Conservation (phyloP, 495 filamentous ascomycete species). For the Talaromyces wortmannii region DNA sequence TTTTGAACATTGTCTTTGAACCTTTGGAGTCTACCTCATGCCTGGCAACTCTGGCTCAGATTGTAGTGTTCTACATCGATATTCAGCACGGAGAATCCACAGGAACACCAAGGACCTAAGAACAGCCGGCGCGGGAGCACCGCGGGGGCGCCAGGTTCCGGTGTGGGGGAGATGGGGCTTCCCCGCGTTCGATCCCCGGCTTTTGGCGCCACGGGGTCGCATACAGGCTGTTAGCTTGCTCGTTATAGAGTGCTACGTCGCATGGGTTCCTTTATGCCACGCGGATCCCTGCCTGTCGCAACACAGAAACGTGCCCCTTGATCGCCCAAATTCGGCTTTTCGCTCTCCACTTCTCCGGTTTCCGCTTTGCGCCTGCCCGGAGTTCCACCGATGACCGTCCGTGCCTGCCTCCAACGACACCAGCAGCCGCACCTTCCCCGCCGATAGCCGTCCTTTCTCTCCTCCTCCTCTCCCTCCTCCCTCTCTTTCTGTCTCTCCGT, state of each 20-base stretch:
- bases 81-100: too few species aligned
- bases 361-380: not conserved
- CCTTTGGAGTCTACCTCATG: too few species aligned
- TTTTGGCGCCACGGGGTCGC: not conserved
- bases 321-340: not conserved
- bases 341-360: not conserved
- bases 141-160: not conserved
- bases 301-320: not conserved
- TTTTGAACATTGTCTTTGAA: too few species aligned
- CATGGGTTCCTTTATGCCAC: not conserved
- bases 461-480: not conserved
- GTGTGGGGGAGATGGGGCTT: not conserved
- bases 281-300: not conserved
- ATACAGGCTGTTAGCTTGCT: not conserved
- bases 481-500: not conserved
- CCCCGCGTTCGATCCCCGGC: not conserved
- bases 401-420: too few species aligned
- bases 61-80: too few species aligned
- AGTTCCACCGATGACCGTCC: too few species aligned
- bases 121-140: not conserved
- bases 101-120: too few species aligned
- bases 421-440: too few species aligned
- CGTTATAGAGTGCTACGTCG: not conserved
- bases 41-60: too few species aligned
- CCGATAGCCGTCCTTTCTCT: too few species aligned